Evolutionary conservation across 73 alveolate genomes (phyloP), one percentile per base, ranked within the genome.

Genomic region (Paramecium sonneborni): DNA sequence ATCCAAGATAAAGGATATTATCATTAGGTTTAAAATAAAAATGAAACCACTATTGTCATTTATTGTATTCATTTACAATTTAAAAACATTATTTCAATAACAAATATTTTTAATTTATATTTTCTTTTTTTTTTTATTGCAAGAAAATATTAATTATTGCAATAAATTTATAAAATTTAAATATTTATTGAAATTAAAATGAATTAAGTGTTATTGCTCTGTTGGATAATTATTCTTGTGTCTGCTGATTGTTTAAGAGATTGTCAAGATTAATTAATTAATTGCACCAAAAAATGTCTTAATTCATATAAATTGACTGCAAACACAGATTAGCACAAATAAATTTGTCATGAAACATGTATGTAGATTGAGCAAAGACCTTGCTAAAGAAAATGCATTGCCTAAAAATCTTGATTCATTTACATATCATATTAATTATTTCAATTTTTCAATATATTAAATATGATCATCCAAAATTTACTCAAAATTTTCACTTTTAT

Each of bases 291-390:
- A 10, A 38, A 35, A 15, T 72, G 86, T 72, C 52, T 72, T 35
- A 30, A n/a, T 15, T 35, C 86, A 30, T 72, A 72, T 37, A 72
- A 38, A 72, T 35, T 35, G 37, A 35, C 18, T 35, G 55, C 20
- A 72, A 72, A 72, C 23, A 72, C 57, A 15, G 57, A 72, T 34
- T 11, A 35, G 3, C 86, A 72, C 32, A 35, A 72, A 37, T 35
- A 34, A 35, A 38, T 72, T 35, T 72, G 86, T 35, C 86, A 72
- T 72, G 86, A 72, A 72, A 72, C 86, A 72, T 72, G 86, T 72
- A 72, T 72, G 86, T 15, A 72, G 37, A 72, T 72, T 15, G 55
- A 72, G 11, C 26, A 72, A 37, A 72, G 86, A 72, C 86, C 86
- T 34, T 72, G 86, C 44, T 72, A 72, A 72, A 72, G 86, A 72